Evolutionary conservation across 2,329 filamentous ascomycete genomes (phyloP).

Genomic region (Ramularia endophylla): DNA sequence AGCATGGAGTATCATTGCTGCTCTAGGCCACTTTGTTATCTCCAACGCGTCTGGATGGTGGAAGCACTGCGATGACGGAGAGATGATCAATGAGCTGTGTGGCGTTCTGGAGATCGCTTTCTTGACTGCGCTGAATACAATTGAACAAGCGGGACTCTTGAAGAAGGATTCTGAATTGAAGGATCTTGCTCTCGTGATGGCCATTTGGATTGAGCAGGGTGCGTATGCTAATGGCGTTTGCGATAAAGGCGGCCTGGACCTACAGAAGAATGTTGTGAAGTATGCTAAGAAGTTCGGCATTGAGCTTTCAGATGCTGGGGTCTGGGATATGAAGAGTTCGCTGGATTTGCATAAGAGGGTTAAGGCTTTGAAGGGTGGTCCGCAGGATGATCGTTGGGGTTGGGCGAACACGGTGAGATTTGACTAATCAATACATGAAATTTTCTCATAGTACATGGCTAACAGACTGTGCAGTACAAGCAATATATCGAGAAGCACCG

Average conservation of each 20-base stretch:
- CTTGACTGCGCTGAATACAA: slow-evolving; percentile 10
- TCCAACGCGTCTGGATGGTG: neutral
- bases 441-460: no score
- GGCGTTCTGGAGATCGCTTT: slow-evolving; percentile 8
- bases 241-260: no score
- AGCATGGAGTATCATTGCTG: slow-evolving; percentile 9
- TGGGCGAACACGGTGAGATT: no score
- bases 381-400: no score
- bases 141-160: slow-evolving; percentile 13
- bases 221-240: no score
- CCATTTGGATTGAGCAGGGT: slow-evolving; percentile 4
- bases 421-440: no score
- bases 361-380: no score
- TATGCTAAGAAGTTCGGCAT: slow-evolving; percentile 16
- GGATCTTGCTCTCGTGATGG: slow-evolving; percentile 16
- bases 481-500: no score
- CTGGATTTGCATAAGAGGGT: neutral
- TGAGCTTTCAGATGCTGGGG: slow-evolving; percentile 2
- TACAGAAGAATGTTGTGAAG: slow-evolving; percentile 3
- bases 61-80: slow-evolving; percentile 12
- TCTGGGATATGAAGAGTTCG: neutral
- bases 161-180: slow-evolving; percentile 11
- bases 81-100: slow-evolving; percentile 4
- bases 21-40: slow-evolving; percentile 8
- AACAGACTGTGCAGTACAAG: no score